Evolutionary conservation across 768 basidiomycete genomes (phyloP), one percentile per base, ranked within the genome.

Genomic region (Boletus edulis): DNA sequence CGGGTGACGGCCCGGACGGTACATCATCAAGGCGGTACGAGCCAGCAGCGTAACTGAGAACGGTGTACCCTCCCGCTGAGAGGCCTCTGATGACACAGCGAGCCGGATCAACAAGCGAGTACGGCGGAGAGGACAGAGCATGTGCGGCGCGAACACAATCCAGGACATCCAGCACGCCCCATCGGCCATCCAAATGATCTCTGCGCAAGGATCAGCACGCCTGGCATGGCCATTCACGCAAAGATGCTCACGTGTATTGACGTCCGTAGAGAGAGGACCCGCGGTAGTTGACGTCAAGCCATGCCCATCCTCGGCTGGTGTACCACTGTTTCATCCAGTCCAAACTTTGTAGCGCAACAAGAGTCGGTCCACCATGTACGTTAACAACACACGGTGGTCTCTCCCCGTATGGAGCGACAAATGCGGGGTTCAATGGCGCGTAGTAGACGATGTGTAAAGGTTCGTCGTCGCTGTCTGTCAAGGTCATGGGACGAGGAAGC

Each of bases 211-310:
- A 20, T 52, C 44, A 46, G 44, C 11, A 42, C 14, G 5, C 20
- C 22, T 22, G 20, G 13, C 29, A 18, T 48, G 38, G 27, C 3
- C 24, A 13, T 7, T n/a, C 37, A 4, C 18, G 12, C 22, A 22
- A 51, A 14, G n/a, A 46, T 5, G 27, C 51, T 46, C 51, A 46
- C 51, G 37, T 39, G 37, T 52, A 52, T 22, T 45, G 37, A 18
- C 44, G 51, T n/a, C 51, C 44, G 18, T 52, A 52, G 27, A 46
- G 44, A n/a, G 51, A 52, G 27, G 51, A 46, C 14, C 44, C 44
- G 37, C 44, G 51, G 37, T 52, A 52, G 44, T 52, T 52, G 44
- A 52, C 51, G 37, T 52, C 51, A 14, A 52, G 44, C 51, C 51
- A 52, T 10, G 51, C 51, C 44, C 51, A 52, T 1, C 51, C 51